Percentiles rank a stretch among this genome's conserved stretches.
Conservation (phyloP, 108 stramenopile species). For the Cyclotella choctawhatcheeana region DNA sequence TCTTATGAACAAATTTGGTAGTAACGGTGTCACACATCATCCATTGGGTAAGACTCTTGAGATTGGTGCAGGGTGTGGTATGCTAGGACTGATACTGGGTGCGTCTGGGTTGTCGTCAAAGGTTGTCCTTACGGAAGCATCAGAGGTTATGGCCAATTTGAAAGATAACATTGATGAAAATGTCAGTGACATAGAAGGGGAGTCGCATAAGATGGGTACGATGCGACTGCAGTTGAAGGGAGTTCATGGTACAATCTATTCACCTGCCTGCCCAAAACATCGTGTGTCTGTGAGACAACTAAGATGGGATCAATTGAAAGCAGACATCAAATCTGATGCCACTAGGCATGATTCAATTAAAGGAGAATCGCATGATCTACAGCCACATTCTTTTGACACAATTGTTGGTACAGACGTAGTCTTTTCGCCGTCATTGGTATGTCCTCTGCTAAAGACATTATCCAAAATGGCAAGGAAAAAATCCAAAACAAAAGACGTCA, state of each 20-base stretch:
- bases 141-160: constrained; percentile 60
- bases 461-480: constrained; percentile 45
- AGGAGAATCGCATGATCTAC: constrained; percentile 15
- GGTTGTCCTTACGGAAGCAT: constrained; percentile 70
- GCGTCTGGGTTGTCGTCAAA: constrained; percentile 24
- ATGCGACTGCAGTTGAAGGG: not conserved
- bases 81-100: constrained; percentile 60
- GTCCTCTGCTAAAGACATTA: constrained; percentile 65
- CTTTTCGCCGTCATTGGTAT: constrained; percentile 65
- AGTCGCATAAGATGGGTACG: constrained; percentile 13
- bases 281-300: constrained; percentile 33
- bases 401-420: constrained; percentile 83
- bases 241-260: constrained; percentile 30
- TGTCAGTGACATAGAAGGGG: not conserved
- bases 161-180: constrained; percentile 45
- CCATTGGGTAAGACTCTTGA: constrained; percentile 49
- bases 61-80: constrained; percentile 72
- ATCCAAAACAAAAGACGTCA: not conserved
- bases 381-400: constrained; percentile 66
- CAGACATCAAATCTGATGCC: constrained; percentile 44
- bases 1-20: constrained; percentile 30
- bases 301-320: constrained; percentile 63
- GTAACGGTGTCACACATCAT: not conserved
- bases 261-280: constrained; percentile 20
- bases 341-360: not conserved